These are phyloP conservation scores for Ophiostoma fasciatum DNA, from an alignment of 2,329 filamentous ascomycete species.

Conservation along the genomic window DNA sequence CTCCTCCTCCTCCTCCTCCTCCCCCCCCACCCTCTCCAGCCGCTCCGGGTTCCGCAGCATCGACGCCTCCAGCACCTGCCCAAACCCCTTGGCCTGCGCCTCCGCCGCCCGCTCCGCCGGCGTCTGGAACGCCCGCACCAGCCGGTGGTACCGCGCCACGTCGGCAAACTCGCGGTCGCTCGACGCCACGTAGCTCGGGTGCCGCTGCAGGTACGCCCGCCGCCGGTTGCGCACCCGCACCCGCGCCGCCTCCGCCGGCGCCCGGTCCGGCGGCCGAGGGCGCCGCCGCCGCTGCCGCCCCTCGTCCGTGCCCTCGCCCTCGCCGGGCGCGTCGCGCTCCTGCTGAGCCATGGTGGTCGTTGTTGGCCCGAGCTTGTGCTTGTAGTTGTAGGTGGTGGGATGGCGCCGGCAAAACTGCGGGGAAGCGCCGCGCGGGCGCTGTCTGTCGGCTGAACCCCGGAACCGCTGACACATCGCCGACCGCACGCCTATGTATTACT, in stretches of 20 bases:
- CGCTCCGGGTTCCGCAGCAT: constrained; percentile 30
- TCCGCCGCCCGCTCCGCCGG: constrained; percentile 59
- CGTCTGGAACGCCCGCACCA: constrained; percentile 65
- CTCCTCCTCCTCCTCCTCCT: constrained; percentile 6
- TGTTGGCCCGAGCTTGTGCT: no score
- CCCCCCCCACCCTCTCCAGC: constrained; percentile 1
- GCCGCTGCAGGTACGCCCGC: constrained; percentile 56
- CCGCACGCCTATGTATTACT: no score
- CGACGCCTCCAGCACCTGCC: constrained; percentile 63
- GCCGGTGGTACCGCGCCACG: constrained; percentile 66
- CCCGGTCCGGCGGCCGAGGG: constrained; percentile 19
- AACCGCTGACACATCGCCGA: no score
- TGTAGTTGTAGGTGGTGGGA: no score
- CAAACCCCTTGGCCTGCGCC: constrained; percentile 60
- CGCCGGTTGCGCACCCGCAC: constrained; percentile 60
- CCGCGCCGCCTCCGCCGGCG: constrained; percentile 25
- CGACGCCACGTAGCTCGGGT: constrained; percentile 55
- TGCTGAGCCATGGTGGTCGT: no score
- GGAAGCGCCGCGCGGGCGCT: no score
- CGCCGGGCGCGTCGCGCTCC: no score
- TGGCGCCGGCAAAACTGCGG: no score
- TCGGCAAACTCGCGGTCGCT: constrained; percentile 47
- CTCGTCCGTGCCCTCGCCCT: not conserved
- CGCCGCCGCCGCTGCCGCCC: not conserved
- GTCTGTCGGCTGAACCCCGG: no score